Evolutionary conservation across 2,329 filamentous ascomycete genomes (phyloP).

Genomic region (Verticillium albo-atrum): DNA sequence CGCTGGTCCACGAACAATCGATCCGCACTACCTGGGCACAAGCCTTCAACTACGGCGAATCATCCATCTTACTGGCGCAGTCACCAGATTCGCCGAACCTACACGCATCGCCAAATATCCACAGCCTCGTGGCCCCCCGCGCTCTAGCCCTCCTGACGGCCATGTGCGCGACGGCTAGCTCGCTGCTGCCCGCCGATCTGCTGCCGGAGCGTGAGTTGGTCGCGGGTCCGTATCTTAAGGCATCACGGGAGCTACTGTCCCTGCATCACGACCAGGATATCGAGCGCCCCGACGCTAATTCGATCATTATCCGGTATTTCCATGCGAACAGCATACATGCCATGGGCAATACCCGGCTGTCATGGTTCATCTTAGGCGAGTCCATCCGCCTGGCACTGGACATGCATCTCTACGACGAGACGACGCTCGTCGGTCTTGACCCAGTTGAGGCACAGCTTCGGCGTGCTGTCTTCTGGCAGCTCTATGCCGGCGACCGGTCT

Average conservation of each 20-base stretch:
- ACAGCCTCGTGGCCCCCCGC: not conserved
- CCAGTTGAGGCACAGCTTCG: constrained; percentile 32
- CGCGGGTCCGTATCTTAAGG: constrained; percentile 32
- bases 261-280: constrained; percentile 35
- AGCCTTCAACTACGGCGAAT: not conserved
- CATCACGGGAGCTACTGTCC: constrained; percentile 31
- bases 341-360: constrained; percentile 34
- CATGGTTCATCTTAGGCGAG: constrained; percentile 42
- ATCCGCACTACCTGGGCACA: not conserved
- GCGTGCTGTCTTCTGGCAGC: constrained; percentile 31
- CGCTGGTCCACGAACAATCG: not conserved
- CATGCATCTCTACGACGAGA: constrained; percentile 37
- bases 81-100: not conserved
- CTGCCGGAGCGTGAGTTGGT: constrained; percentile 33
- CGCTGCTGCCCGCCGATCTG: constrained; percentile 32
- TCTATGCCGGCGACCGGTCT: constrained; percentile 35
- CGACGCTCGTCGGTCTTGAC: constrained; percentile 25
- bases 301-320: constrained; percentile 38
- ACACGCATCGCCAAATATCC: too few species aligned
- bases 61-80: not conserved
- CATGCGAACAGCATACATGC: constrained; percentile 41
- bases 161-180: constrained; percentile 38
- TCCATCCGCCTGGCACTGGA: constrained; percentile 35
- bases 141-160: constrained; percentile 37
- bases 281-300: constrained; percentile 35